phyloP scores from a whole-genome alignment of 768 basidiomycete genomes.

The Trametes villosa region DNA sequence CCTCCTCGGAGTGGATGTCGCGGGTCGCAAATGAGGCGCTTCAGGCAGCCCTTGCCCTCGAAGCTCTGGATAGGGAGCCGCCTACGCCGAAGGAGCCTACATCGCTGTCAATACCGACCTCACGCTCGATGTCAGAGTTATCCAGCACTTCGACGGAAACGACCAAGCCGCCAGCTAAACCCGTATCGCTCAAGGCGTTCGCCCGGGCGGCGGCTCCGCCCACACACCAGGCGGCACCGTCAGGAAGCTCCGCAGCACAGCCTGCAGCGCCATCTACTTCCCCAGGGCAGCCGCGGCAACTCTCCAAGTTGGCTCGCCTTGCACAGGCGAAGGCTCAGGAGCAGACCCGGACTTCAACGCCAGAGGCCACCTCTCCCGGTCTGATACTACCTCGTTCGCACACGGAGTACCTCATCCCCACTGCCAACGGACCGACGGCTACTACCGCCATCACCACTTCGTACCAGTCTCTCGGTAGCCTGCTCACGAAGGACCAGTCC shows the following conservation, averaged over 20 bases:
- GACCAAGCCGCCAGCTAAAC: background rate
- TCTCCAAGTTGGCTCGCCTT: constrained; percentile 77
- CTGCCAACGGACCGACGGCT: constrained; percentile 81
- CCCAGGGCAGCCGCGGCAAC: constrained; percentile 27
- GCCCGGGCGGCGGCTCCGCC: background rate
- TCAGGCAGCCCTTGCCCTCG: constrained; percentile 65
- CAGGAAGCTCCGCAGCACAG: background rate
- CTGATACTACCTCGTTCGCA: constrained; percentile 47
- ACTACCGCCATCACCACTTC: constrained; percentile 86
- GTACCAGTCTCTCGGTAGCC: constrained; percentile 70
- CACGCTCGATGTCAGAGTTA: constrained; percentile 9
- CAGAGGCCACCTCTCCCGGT: constrained; percentile 31
- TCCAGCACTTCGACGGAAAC: constrained; percentile 7
- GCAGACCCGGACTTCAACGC: constrained; percentile 31
- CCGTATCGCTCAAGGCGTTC: background rate
- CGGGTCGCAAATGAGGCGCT: constrained; percentile 70
- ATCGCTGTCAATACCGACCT: constrained; percentile 1
- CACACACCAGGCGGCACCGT: background rate
- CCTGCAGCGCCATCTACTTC: background rate
- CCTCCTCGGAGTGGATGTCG: constrained; percentile 60
- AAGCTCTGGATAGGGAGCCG: constrained; percentile 48
- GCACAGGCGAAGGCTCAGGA: constrained; percentile 61
- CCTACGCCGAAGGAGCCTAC: background rate
- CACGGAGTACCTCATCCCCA: constrained; percentile 77
- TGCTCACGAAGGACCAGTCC: constrained; percentile 41